phyloP scores from a whole-genome alignment of 345 rosid genomes.

The Populus alba region DNA sequence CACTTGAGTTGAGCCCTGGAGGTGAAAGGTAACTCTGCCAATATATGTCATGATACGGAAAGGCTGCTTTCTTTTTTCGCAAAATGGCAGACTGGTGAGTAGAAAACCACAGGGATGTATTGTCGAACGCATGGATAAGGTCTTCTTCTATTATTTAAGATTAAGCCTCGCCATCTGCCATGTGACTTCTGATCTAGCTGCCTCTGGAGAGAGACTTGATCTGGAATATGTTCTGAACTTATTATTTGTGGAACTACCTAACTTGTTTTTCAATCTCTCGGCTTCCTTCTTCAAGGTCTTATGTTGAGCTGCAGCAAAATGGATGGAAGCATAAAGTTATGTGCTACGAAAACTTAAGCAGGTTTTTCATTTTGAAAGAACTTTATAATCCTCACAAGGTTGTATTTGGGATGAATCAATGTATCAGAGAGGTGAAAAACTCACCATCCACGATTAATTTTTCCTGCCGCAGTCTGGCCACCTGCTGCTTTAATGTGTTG shows the following conservation, averaged over 20 bases:
- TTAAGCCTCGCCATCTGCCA: slow-evolving; percentile 57
- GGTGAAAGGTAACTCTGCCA: background rate
- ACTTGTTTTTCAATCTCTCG: slow-evolving; percentile 44
- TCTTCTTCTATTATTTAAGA: slow-evolving; percentile 38
- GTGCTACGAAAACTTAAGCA: background rate
- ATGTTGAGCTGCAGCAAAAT: slow-evolving; percentile 42
- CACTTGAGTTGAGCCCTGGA: background rate
- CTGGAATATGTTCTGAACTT: slow-evolving; percentile 30
- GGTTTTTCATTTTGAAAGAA: background rate
- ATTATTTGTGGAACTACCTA: slow-evolving; percentile 30
- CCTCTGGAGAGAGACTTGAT: slow-evolving; percentile 29
- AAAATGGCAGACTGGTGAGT: background rate
- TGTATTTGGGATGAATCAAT: background rate
- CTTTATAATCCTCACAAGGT: background rate
- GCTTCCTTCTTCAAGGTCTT: slow-evolving; percentile 62
- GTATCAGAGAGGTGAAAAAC: background rate
- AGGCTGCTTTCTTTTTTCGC: background rate
- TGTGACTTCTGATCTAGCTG: slow-evolving; percentile 31
- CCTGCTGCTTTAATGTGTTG: slow-evolving; percentile 56
- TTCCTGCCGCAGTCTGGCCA: slow-evolving; percentile 49
- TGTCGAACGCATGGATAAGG: background rate
- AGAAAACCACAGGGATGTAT: background rate
- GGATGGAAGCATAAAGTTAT: background rate
- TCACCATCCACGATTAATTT: slow-evolving; percentile 59
- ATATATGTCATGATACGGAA: background rate